Evolutionary conservation across 1,284 basidiomycete species (phyloP), one percentile per base, ranked within the genome.

Genomic region (Cutaneotrichosporon curvatum): DNA sequence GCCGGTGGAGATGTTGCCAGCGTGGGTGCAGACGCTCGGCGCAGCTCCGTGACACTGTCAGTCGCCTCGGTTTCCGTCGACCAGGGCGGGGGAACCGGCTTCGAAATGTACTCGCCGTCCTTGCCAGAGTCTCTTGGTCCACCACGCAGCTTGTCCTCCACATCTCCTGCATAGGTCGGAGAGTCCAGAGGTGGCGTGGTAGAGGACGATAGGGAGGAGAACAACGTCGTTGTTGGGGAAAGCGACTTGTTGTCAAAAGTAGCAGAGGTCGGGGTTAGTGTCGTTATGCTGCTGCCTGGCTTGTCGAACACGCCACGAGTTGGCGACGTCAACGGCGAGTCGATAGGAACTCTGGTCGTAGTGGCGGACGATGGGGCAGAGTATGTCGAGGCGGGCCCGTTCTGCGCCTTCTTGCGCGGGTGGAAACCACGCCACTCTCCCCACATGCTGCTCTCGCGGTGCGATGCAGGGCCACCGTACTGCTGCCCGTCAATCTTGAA

Each of bases 401-500:
- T n/a, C n/a, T n/a, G n/a, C n/a, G n/a, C n/a, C 37, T 60, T 49
- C 46, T 61, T 61, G 20, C 46, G 53, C 38, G 42, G 45, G 20
- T 53, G 50, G 28, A 69, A 48, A 18, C 63, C 62, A 37, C 61
- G 62, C 64, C 63, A 66, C 25, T 65, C 61, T 19, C 53, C 45
- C 66, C 65, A 65, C 15, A 58, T 37, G 25, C 25, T 28, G 46
- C 44, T 23, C 32, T 36, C 18, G 37, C 37, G 15, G 33, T 30
- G 30, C 12, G 36, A 35, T 10, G 28, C 18, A 3, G 50, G 14
- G 2, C 67, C 68, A 4, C 70, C 68, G 40, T 61, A 72, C 9
- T 57, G 47, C 53, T 72, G 58, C 1, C 70, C 70, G 35, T 70
- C 67, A 16, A 72, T 56, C 49, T 71, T 60, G 51, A 72, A 73